A percentile compares a stretch with the other conserved stretches of the same genome.
Evolutionary conservation across 2,329 filamentous ascomycete species (phyloP).

Genomic region (Ophiostoma himal-ulmi): DNA sequence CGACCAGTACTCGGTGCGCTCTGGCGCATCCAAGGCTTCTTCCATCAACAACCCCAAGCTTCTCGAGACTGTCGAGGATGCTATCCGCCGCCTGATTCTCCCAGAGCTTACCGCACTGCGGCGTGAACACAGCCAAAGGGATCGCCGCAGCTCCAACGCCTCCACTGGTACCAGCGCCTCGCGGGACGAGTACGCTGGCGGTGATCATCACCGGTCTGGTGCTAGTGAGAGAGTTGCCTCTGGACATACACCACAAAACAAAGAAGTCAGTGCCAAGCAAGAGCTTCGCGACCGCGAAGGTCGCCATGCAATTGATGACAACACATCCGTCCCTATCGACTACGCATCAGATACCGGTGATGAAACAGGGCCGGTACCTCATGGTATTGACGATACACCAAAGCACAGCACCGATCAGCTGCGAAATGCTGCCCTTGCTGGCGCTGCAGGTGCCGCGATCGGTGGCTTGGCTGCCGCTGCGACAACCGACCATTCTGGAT

Average conservation of each 20-base stretch:
- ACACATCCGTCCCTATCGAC: conserved; percentile 31
- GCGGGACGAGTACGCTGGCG: conserved; percentile 48
- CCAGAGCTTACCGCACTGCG: conserved; percentile 90
- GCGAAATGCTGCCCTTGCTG: conserved; percentile 41
- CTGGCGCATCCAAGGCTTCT: conserved; percentile 48
- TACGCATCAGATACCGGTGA: conserved; percentile 41
- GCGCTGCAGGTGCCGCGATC: conserved; percentile 42
- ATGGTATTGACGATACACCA: conserved; percentile 40
- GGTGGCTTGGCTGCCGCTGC: conserved; percentile 36
- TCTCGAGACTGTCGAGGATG: conserved; percentile 86
- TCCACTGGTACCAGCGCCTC: conserved; percentile 53
- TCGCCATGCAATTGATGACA: conserved; percentile 49
- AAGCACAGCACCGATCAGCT: conserved; percentile 41
- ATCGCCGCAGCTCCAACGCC: conserved; percentile 58
- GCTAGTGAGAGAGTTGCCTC: conserved; percentile 45
- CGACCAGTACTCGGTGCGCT: conserved; percentile 49
- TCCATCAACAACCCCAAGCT: conserved; percentile 90
- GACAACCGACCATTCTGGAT: conserved; percentile 32
- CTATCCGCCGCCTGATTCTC: conserved; percentile 80
- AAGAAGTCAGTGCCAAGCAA: conserved; percentile 34
- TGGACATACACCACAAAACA: conserved; percentile 17
- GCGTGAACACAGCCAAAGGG: conserved; percentile 75
- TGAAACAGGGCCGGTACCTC: conserved; percentile 8
- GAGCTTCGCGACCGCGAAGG: conserved; percentile 49
- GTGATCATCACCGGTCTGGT: conserved; percentile 56